phyloP scores from a whole-genome alignment of 495 filamentous ascomycete genomes.

The Tuber brumale region DNA sequence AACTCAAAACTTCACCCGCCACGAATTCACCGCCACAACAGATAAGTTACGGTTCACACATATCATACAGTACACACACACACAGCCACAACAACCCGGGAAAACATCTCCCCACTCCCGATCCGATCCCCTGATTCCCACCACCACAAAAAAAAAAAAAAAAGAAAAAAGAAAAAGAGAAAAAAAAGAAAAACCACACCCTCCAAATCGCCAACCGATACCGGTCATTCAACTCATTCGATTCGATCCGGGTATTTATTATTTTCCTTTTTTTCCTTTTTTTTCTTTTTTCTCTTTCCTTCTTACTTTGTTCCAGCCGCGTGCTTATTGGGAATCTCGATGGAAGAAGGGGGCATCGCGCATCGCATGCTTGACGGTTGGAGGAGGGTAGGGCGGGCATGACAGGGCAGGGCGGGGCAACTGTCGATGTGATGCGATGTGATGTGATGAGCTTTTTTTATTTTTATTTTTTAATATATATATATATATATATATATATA shows the following conservation, averaged over 20 bases:
- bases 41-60: too few relatives aligned
- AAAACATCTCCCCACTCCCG: not conserved
- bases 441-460: not conserved
- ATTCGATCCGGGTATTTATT: constrained; percentile 2
- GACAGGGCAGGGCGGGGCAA: not conserved
- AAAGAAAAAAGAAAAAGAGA: not conserved
- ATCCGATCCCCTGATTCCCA: not conserved
- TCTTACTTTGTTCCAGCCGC: not conserved
- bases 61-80: too few relatives aligned
- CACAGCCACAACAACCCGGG: not conserved
- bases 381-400: not conserved
- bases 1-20: not conserved
- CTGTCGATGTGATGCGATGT: constrained; percentile 2
- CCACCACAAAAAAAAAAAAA: not conserved
- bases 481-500: not conserved
- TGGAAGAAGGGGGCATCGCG: not conserved
- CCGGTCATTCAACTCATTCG: not conserved
- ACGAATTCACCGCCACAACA: not conserved
- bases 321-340: not conserved
- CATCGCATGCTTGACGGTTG: constrained; percentile 1
- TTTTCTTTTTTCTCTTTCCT: too few relatives aligned
- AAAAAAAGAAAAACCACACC: not conserved
- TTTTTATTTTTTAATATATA: not conserved
- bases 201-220: not conserved
- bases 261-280: not conserved